Evolutionary conservation across 148 eudicot species (phyloP).

Genomic region (Beta vulgaris): DNA sequence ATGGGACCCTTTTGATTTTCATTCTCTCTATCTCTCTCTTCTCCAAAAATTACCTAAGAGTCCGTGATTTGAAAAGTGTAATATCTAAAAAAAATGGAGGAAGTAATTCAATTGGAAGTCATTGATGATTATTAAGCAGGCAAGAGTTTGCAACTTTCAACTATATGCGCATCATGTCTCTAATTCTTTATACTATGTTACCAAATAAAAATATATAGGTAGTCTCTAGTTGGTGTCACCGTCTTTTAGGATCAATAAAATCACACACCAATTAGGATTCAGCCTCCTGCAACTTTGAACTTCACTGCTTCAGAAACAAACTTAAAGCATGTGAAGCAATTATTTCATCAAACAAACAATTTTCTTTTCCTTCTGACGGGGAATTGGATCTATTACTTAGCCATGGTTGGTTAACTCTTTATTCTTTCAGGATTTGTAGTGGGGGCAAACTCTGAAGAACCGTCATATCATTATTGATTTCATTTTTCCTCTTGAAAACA

Average conservation of each 20-base stretch:
- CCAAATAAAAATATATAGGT: neutral
- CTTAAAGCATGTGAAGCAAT: conserved; percentile 11
- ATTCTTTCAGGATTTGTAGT: no score
- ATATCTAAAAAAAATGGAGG: no score
- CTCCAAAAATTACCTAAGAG: no score
- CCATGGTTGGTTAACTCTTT: neutral
- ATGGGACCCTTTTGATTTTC: no score
- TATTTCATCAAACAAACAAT: neutral
- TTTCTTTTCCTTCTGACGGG: neutral
- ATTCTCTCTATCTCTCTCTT: no score
- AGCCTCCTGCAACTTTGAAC: neutral
- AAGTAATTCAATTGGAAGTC: no score
- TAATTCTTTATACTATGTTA: no score
- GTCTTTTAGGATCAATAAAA: conserved; percentile 17
- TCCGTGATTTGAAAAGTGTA: no score
- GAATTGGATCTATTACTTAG: neutral
- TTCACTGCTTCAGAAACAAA: neutral
- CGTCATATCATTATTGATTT: no score
- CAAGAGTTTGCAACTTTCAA: neutral
- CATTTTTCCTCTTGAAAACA: no score
- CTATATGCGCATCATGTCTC: neutral
- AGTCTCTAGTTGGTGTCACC: neutral
- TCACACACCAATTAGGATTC: conserved; percentile 14
- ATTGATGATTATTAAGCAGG: neutral
- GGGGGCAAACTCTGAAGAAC: no score